Conservation (phyloP, 768 basidiomycete species). For the Suillus hirtellus region DNA sequence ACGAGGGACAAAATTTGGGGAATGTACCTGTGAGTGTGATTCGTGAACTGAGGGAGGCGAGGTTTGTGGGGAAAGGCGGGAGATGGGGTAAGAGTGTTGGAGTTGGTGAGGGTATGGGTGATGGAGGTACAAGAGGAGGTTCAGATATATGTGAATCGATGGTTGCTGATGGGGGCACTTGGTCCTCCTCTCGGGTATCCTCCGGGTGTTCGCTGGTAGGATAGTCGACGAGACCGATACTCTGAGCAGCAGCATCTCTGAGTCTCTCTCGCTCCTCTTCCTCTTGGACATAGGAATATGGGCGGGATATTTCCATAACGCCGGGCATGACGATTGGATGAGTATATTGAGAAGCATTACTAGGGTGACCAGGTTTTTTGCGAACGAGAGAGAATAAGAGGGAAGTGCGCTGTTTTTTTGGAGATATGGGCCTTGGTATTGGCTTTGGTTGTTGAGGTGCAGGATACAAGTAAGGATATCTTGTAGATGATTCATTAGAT, state of each 20-base stretch:
- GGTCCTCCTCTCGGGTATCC: slow-evolving; percentile 43
- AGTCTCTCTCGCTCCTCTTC: slow-evolving; percentile 75
- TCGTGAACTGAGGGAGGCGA: slow-evolving; percentile 51
- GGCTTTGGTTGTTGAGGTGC: neutral
- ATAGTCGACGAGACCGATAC: slow-evolving; percentile 54
- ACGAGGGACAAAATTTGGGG: slow-evolving; percentile 70
- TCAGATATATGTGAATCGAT: slow-evolving; percentile 23
- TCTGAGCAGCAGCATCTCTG: slow-evolving; percentile 72
- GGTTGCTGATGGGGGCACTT: slow-evolving; percentile 30
- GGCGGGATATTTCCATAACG: slow-evolving; percentile 70
- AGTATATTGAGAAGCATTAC: slow-evolving; percentile 33
- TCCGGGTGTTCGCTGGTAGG: neutral
- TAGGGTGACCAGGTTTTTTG: slow-evolving; percentile 36
- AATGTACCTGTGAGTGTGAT: slow-evolving; percentile 52
- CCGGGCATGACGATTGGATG: slow-evolving; percentile 54
- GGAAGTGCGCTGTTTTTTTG: slow-evolving; percentile 42
- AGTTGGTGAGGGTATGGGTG: slow-evolving; percentile 31
- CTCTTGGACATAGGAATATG: slow-evolving; percentile 52
- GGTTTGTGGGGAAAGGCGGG: slow-evolving; percentile 66
- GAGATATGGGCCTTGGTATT: neutral
- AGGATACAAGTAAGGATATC: neutral
- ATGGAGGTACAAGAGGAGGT: slow-evolving; percentile 13
- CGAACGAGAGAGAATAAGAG: slow-evolving; percentile 44
- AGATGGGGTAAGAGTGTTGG: slow-evolving; percentile 19
- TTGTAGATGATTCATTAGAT: slow-evolving; percentile 12